phyloP scores from a whole-genome alignment of 805 yeast species.

The Hanseniaspora jakobsenii region DNA sequence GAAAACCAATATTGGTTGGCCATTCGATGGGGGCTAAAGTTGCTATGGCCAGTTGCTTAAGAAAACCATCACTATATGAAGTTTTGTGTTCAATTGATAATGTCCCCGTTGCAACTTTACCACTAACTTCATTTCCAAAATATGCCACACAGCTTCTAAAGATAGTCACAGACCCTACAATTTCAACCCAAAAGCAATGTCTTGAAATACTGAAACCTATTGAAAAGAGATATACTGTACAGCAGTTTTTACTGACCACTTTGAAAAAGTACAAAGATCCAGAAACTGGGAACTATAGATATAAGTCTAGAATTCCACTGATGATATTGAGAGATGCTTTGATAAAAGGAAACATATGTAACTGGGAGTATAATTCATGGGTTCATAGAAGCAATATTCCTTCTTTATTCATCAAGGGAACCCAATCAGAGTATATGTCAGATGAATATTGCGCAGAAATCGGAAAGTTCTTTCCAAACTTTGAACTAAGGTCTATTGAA shows the following conservation, averaged over 20 bases:
- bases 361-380: slow-evolving; percentile 60
- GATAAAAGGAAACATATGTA: slow-evolving; percentile 53
- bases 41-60: slow-evolving; percentile 73
- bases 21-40: slow-evolving; percentile 92
- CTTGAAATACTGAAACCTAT: slow-evolving; percentile 49
- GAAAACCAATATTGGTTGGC: slow-evolving; percentile 54
- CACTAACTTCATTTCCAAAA: slow-evolving; percentile 47
- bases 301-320: slow-evolving; percentile 47
- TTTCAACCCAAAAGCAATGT: slow-evolving; percentile 51
- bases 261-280: slow-evolving; percentile 26
- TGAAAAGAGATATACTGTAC: slow-evolving; percentile 47
- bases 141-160: slow-evolving; percentile 54
- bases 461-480: slow-evolving; percentile 66
- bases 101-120: slow-evolving; percentile 63
- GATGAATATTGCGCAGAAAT: slow-evolving; percentile 68
- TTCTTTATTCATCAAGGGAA: slow-evolving; percentile 66
- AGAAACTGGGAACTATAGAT: slow-evolving; percentile 21
- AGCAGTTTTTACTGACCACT: slow-evolving; percentile 58
- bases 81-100: slow-evolving; percentile 74
- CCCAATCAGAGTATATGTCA: slow-evolving; percentile 61
- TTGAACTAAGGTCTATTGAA: slow-evolving; percentile 60
- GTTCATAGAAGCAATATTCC: slow-evolving; percentile 55
- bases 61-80: slow-evolving; percentile 49
- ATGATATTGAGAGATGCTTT: slow-evolving; percentile 54
- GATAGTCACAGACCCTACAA: slow-evolving; percentile 38